Conservation (phyloP, 192 early-diverging fungal species). For the Entomortierella parvispora region DNA sequence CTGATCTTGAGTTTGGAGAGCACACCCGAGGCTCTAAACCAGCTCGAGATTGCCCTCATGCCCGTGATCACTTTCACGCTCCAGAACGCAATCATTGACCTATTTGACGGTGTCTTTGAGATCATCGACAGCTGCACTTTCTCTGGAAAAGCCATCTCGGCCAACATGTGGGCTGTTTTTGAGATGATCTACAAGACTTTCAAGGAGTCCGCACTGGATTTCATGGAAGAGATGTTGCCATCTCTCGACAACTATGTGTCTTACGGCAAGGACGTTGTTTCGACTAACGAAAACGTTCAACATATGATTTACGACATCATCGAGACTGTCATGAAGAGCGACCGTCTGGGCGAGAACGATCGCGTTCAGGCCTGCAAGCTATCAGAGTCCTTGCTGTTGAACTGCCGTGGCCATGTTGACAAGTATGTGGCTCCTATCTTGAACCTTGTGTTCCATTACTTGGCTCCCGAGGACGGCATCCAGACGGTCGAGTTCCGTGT, state of each 20-base stretch:
- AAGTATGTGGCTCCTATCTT: conserved; percentile 78
- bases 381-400: conserved; percentile 84
- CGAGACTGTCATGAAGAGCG: conserved; percentile 84
- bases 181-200: conserved; percentile 80
- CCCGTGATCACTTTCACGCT: conserved; percentile 85
- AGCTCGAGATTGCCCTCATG: conserved; percentile 82
- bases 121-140: conserved; percentile 91
- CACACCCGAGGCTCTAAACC: conserved; percentile 79
- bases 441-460: conserved; percentile 70
- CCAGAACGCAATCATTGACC: conserved; percentile 78
- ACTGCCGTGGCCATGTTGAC: conserved; percentile 87
- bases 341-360: conserved; percentile 79
- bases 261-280: conserved; percentile 85
- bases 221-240: conserved; percentile 91
- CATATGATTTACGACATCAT: conserved; percentile 86
- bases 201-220: conserved; percentile 85
- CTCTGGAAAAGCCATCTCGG: conserved; percentile 84
- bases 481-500: conserved; percentile 77
- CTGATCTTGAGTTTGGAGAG: conserved; percentile 88
- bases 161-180: conserved; percentile 87
- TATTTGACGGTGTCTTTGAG: conserved; percentile 90
- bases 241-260: conserved; percentile 92
- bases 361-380: conserved; percentile 86
- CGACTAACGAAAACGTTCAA: conserved; percentile 72
- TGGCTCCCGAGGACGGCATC: conserved; percentile 68